These are phyloP conservation scores for Parastagonospora nodorum DNA, from an alignment of 2,329 filamentous ascomycete genomes.

Conservation along the genomic window DNA sequence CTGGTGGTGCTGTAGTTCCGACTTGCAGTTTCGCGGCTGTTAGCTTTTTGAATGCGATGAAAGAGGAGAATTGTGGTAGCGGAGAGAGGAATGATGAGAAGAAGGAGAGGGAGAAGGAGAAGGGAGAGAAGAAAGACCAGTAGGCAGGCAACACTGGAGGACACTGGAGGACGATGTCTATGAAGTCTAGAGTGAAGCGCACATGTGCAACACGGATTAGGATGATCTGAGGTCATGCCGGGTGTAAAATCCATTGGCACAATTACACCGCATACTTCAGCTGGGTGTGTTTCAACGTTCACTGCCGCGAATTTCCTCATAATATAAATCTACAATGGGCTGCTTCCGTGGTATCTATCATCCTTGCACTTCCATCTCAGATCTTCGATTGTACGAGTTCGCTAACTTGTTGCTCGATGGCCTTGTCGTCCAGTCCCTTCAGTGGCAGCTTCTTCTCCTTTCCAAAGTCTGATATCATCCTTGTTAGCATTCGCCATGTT, in stretches of 20 bases:
- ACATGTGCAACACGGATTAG: no score
- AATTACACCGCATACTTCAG: no score
- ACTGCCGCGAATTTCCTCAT: constrained; percentile 1
- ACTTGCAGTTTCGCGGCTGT: neutral
- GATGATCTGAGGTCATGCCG: no score
- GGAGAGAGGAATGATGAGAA: neutral
- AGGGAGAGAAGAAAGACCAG: no score
- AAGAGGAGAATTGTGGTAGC: neutral
- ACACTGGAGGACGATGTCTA: no score
- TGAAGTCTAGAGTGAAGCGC: no score
- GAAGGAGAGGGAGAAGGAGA: neutral
- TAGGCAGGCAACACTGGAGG: no score
- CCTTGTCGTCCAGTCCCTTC: constrained; percentile 70
- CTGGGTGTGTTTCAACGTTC: neutral
- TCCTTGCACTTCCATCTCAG: constrained; percentile 11
- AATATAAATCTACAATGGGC: no score
- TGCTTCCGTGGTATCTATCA: neutral
- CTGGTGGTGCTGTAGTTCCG: neutral
- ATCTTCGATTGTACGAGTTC: constrained; percentile 60
- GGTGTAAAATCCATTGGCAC: no score
- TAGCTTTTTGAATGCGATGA: neutral
- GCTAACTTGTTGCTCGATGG: constrained; percentile 71
- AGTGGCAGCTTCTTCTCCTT: constrained; percentile 69
- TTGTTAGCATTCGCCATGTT: neutral
- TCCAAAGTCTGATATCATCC: constrained; percentile 60